Base-by-base conservation (phyloP, 257 asterid species). In the Primulina huaijiensis region DNA sequence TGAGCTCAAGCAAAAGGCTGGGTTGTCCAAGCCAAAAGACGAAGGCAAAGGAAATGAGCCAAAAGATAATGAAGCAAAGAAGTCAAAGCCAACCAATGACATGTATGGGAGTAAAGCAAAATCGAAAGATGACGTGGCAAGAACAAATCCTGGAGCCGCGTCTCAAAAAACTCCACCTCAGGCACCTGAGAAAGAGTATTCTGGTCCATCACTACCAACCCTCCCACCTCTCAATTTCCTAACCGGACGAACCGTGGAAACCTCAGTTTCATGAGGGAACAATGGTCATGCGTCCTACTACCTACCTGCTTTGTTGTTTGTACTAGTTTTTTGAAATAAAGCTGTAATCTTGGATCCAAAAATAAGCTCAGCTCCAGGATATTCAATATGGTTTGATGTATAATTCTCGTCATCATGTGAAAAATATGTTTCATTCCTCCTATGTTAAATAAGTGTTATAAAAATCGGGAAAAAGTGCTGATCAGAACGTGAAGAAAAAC, bases 1-100 rank as follows among this genome's bases (percentile, higher is more conserved):
- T 66, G 68, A 64, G 74, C 78, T 82, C 34, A 74, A 79, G 74
- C 76, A 65, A 59, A 85, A 71, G 67, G 77, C 70, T 31, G 85
- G 84, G 31, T n/a, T 81, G 53, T 43, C 80, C 8, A 74, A 67
- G 74, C 79, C 81, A 8, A 66, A 79, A 52, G 64, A 65, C 33
- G 86, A 79, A 67, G 72, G 65, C 8, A 61, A 77, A 64, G 80
- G 69, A 10, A 77, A 72, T 72, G 74, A 80, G 43, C 55, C 77
- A 21, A 73, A 75, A 67, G 80, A 66, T 20, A 85, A 77, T 27
- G 58, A 69, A 69, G 81, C 35, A 70, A 40, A 64, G 60, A 74
- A 61, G 65, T 63, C 74, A 9, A 67, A 66, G 56, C 63, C n/a
- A 7, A 70, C 62, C 37, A 70, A 46, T 25, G 72, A 14, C 8